phyloP scores from a whole-genome alignment of 1,139 yeast genomes.

The Kodamaea arcana region DNA sequence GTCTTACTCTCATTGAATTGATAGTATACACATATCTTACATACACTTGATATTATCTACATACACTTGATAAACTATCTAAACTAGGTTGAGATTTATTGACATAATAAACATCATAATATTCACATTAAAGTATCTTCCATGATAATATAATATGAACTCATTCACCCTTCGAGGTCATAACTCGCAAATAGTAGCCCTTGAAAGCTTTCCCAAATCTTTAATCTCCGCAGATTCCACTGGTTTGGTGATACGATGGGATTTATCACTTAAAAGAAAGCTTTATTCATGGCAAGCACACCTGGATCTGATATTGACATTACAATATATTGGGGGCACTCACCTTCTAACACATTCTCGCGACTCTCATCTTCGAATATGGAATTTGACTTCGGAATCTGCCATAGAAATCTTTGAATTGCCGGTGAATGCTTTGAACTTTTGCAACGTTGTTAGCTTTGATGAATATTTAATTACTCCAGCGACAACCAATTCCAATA shows the following conservation, averaged over 20 bases:
- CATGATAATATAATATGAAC: too few species aligned
- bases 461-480: conserved; percentile 42
- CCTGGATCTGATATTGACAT: conserved; percentile 38
- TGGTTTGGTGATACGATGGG: conserved; percentile 54
- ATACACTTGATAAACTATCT: too few species aligned
- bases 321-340: conserved; percentile 35
- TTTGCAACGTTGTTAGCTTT: conserved; percentile 44
- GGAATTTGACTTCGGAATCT: conserved; percentile 29
- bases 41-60: too few species aligned
- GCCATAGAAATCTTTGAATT: conserved; percentile 22
- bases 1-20: too few species aligned
- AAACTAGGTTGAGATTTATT: too few species aligned
- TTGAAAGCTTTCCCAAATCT: conserved; percentile 5
- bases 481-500: conserved; percentile 48
- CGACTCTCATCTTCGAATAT: conserved; percentile 48
- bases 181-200: conserved; percentile 7
- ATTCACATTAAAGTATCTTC: too few species aligned
- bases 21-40: too few species aligned
- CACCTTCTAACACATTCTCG: conserved; percentile 49
- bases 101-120: too few species aligned
- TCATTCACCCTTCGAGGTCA: conserved; percentile 14
- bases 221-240: conserved; percentile 40
- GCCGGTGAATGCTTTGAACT: conserved; percentile 57
- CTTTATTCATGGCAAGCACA: conserved; percentile 49
- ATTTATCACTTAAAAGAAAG: conserved; percentile 40